Evolutionary conservation across 202 grass and related monocot species (phyloP).

Genomic region (Panicum hallii): DNA sequence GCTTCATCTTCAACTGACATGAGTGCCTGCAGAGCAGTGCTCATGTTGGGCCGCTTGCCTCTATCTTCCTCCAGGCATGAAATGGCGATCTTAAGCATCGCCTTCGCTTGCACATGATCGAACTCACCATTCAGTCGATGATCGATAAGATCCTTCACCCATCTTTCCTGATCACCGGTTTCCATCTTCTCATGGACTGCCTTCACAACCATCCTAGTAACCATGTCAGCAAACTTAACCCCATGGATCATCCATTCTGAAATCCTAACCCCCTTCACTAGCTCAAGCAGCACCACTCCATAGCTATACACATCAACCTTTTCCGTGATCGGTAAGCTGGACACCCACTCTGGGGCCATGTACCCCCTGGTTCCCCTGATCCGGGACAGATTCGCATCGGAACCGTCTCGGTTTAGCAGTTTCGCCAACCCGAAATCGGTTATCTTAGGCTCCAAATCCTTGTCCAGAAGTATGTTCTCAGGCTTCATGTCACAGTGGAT

Average conservation of each 20-base stretch:
- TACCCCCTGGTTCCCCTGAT: conserved; percentile 69
- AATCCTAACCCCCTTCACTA: conserved; percentile 51
- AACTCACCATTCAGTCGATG: conserved; percentile 37
- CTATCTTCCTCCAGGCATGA: conserved; percentile 61
- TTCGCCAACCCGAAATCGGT: conserved; percentile 61
- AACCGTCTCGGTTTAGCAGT: conserved; percentile 43
- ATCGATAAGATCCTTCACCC: conserved; percentile 41
- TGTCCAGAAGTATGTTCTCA: conserved; percentile 64
- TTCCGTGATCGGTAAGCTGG: conserved; percentile 48
- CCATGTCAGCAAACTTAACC: background rate
- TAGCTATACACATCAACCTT: conserved; percentile 74
- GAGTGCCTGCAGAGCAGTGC: conserved; percentile 49
- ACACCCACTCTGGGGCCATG: conserved; percentile 67
- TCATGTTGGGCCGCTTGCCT: conserved; percentile 55
- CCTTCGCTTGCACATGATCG: conserved; percentile 26
- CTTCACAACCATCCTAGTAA: conserved; percentile 26
- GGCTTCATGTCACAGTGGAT: conserved; percentile 76
- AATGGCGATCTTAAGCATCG: conserved; percentile 44
- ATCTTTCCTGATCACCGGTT: background rate
- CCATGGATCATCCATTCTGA: conserved; percentile 48
- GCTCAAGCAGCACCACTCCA: conserved; percentile 62
- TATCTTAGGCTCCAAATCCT: conserved; percentile 64
- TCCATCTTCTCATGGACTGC: background rate
- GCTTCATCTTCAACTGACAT: conserved; percentile 46
- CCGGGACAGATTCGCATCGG: conserved; percentile 19